These are phyloP conservation scores for Solanum megistacrolobum DNA, from an alignment of 257 asterid genomes.

Conservation along the genomic window DNA sequence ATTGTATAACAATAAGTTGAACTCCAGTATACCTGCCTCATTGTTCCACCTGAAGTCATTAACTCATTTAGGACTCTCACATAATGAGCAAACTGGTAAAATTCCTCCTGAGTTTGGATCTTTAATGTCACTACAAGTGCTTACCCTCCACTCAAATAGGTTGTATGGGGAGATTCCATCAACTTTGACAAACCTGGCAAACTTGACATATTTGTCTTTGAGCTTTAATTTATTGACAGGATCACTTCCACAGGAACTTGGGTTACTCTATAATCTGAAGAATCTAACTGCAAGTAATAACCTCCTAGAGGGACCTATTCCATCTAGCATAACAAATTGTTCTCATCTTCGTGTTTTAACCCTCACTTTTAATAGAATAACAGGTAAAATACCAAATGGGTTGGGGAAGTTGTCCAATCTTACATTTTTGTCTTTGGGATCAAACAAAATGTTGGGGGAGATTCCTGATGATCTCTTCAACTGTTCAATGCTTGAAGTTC, in stretches of 20 bases:
- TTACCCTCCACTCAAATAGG: constrained; percentile 65
- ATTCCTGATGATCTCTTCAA: constrained; percentile 59
- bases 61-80: constrained; percentile 45
- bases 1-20: constrained; percentile 39
- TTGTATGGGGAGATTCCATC: constrained; percentile 59
- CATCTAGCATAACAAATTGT: constrained; percentile 49
- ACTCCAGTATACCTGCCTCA: constrained; percentile 54
- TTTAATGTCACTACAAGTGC: constrained; percentile 40
- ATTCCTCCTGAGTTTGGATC: constrained; percentile 42
- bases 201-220: constrained; percentile 52
- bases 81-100: constrained; percentile 37
- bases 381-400: constrained; percentile 46
- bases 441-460: constrained; percentile 32
- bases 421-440: constrained; percentile 32
- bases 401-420: constrained; percentile 39
- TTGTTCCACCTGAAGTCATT: constrained; percentile 41
- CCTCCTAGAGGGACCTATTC: constrained; percentile 48
- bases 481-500: constrained; percentile 40
- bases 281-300: constrained; percentile 44
- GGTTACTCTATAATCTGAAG: constrained; percentile 45
- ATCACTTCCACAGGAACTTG: constrained; percentile 46
- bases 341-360: constrained; percentile 35
- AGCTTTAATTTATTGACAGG: constrained; percentile 58
- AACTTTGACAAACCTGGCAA: constrained; percentile 39
- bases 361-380: constrained; percentile 27